phyloP scores from a whole-genome alignment of 805 yeast genomes.

The Ogataea paraovalis region DNA sequence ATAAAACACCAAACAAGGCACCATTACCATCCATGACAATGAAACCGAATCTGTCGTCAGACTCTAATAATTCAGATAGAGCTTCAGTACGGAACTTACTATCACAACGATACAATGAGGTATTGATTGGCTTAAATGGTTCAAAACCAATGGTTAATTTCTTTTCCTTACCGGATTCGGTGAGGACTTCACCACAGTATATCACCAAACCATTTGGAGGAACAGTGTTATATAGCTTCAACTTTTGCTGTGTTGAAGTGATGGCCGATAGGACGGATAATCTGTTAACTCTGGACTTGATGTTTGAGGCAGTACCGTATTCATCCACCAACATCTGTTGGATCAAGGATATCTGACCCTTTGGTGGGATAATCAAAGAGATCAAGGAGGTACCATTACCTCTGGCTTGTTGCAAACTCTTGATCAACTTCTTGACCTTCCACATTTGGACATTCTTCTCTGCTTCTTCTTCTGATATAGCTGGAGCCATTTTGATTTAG shows the following conservation, averaged over 20 bases:
- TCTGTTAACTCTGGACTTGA: conserved; percentile 96
- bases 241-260: conserved; percentile 95
- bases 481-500: conserved; percentile 32
- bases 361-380: conserved; percentile 92
- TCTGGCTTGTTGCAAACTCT: conserved; percentile 82
- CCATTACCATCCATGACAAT: conserved; percentile 99
- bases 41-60: conserved; percentile 95
- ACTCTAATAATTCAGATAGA: conserved; percentile 85
- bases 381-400: conserved; percentile 99
- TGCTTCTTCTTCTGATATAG: conserved; percentile 64
- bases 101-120: conserved; percentile 94
- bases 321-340: conserved; percentile 95
- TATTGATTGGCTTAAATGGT: conserved; percentile 98
- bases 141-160: conserved; percentile 96
- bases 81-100: conserved; percentile 98
- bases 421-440: conserved; percentile 95
- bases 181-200: conserved; percentile 97
- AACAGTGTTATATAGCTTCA: conserved; percentile 81
- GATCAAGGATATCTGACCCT: conserved; percentile 82
- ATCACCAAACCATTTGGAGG: conserved; percentile 95
- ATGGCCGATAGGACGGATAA: conserved; percentile 93
- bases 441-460: conserved; percentile 98
- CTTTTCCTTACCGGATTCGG: conserved; percentile 96
- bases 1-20: conserved; percentile 87
- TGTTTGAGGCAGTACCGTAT: conserved; percentile 97